Evolutionary conservation across 176 grass and related monocot genomes (phyloP), one percentile per base, ranked within the genome.

Genomic region (Avena insularis): DNA sequence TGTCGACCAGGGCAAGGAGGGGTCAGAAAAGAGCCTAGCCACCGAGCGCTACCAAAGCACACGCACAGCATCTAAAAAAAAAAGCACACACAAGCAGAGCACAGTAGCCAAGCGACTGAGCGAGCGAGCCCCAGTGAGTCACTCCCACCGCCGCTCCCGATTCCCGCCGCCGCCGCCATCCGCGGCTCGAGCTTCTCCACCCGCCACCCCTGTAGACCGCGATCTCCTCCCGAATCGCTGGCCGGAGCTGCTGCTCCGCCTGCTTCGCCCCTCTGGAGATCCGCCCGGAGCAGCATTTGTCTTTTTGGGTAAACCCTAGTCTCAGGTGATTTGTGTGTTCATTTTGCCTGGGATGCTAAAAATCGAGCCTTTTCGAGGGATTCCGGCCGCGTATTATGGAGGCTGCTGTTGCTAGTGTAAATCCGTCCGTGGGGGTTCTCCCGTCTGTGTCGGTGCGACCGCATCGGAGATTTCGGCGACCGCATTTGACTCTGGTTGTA

Each of bases 261-360:
- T 78, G 86, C 63, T 78, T 4, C 20, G 38, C 56, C 19, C 46
- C 29, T 20, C 46, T 23, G 80, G 89, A 91, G 89, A 91, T 91
- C 89, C 85, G 57, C 35, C 85, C 23, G 81, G 75, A 56, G 81
- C 43, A 75, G 75, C 81, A 91, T 87, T 84, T 69, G 69, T 48
- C 60, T 53, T 33, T 75, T 75, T 67, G 7, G 89, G 85, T 87
- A 91, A 90, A 91, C 89, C 89, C 85, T 91, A 91, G 81, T 3
- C 75, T 35, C 89, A n/a, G 5, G 25, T 57, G 75, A 72, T 66
- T 78, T 54, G 20, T 50, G 56, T 55, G 27, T 56, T 33, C 55
- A 3, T 23, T n/a, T 50, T 10, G 67, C 48, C 15, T 2, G 54
- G 23, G 58, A 67, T n/a, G 75, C 67, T 58, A 67, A 84, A 87